These are phyloP conservation scores for Protea cynaroides DNA, from an alignment of 164 flowering plant genomes.

Conservation along the genomic window DNA sequence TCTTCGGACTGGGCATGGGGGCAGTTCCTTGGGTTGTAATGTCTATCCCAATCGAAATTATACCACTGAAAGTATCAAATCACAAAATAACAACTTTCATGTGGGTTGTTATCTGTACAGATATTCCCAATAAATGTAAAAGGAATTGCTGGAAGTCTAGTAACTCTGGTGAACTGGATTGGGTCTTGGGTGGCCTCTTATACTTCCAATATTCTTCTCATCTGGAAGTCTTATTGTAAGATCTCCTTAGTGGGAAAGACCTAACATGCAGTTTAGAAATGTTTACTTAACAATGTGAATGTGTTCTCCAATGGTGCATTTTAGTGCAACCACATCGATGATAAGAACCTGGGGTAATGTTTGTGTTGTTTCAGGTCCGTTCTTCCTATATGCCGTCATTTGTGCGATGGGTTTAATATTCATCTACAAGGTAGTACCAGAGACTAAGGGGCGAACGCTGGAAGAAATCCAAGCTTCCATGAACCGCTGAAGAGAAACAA, in stretches of 20 bases:
- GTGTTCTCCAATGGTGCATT: background rate
- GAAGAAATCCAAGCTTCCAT: slow-evolving; percentile 77
- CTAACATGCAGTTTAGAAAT: background rate
- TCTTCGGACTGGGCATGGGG: too few relatives aligned
- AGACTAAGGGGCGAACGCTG: slow-evolving; percentile 77
- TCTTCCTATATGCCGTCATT: slow-evolving; percentile 20
- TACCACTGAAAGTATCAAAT: background rate
- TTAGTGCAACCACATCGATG: background rate
- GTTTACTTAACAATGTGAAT: background rate
- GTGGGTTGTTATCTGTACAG: slow-evolving; percentile 24
- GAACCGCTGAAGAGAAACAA: slow-evolving; percentile 9
- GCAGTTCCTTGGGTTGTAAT: slow-evolving; percentile 47
- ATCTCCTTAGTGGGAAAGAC: background rate
- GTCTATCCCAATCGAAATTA: slow-evolving; percentile 26
- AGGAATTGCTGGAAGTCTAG: slow-evolving; percentile 85
- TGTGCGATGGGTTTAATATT: slow-evolving; percentile 56
- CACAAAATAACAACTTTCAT: background rate
- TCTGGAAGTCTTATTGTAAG: slow-evolving; percentile 83
- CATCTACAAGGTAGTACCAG: slow-evolving; percentile 58
- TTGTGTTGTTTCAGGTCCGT: slow-evolving; percentile 21
- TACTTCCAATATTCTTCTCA: slow-evolving; percentile 73
- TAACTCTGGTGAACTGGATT: slow-evolving; percentile 82
- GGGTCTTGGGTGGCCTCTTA: slow-evolving; percentile 83
- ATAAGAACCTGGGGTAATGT: background rate
- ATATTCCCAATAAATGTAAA: slow-evolving; percentile 81